Evolutionary conservation across 192 early-diverging fungal genomes (phyloP).

Genomic region (Backusella luteola): DNA sequence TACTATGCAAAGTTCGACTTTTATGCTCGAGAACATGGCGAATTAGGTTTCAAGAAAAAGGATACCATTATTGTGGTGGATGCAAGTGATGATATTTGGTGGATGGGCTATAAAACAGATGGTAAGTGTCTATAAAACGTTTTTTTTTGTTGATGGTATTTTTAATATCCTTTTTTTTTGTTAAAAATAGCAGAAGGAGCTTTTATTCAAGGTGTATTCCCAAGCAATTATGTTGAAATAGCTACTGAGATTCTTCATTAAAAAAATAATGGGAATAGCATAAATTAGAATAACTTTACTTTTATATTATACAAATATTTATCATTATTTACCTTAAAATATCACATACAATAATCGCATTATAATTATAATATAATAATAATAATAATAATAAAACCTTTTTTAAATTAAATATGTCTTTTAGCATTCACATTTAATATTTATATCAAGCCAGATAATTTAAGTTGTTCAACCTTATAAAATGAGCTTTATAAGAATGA

Average conservation of each 20-base stretch:
- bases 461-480: too few species aligned
- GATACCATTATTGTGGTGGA: conserved; percentile 76
- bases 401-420: background rate
- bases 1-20: conserved; percentile 78
- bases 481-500: too few species aligned
- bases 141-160: background rate
- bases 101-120: conserved; percentile 72
- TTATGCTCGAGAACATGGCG: conserved; percentile 69
- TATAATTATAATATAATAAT: background rate
- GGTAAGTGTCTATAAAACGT: conserved; percentile 24
- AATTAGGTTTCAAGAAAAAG: conserved; percentile 67
- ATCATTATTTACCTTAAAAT: background rate
- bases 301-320: background rate
- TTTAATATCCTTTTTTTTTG: background rate
- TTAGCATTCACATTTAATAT: background rate
- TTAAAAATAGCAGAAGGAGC: conserved; percentile 31
- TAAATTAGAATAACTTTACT: background rate
- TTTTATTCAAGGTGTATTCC: conserved; percentile 69
- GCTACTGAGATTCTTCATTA: conserved; percentile 9
- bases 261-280: background rate
- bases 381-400: background rate
- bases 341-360: background rate
- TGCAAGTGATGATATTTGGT: conserved; percentile 79
- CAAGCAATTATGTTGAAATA: conserved; percentile 66
- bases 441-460: too few species aligned